A percentile compares a stretch with the other conserved stretches of the same genome.
phyloP scores from a whole-genome alignment of 2,329 filamentous ascomycete species.

The Calonectria hawksworthii region DNA sequence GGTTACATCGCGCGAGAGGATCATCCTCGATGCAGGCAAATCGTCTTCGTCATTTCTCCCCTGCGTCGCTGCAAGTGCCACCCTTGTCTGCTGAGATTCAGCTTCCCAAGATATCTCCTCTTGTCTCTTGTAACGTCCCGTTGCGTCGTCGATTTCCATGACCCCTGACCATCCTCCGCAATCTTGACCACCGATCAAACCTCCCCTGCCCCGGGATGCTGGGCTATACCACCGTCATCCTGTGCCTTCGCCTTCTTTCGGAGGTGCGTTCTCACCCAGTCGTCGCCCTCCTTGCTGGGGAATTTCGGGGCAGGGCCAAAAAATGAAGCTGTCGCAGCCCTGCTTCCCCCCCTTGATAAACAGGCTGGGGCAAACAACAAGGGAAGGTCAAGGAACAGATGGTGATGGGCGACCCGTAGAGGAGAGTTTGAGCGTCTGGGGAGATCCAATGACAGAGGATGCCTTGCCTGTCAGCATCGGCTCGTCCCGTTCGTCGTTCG shows the following conservation, averaged over 20 bases:
- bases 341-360: conserved; percentile 19
- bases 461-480: conserved; percentile 40
- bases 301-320: not conserved
- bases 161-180: conserved; percentile 31
- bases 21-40: conserved; percentile 31
- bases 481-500: conserved; percentile 45
- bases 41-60: conserved; percentile 36
- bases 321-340: not conserved
- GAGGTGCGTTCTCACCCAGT: conserved; percentile 5
- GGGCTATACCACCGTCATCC: conserved; percentile 16
- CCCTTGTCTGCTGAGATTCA: conserved; percentile 23
- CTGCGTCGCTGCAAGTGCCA: conserved; percentile 23
- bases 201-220: not conserved
- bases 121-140: conserved; percentile 40
- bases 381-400: conserved; percentile 31
- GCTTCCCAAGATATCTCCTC: conserved; percentile 33
- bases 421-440: conserved; percentile 36
- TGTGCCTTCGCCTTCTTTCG: conserved; percentile 18
- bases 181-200: conserved; percentile 38
- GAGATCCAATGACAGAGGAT: conserved; percentile 29
- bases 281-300: conserved; percentile 9
- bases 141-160: conserved; percentile 32
- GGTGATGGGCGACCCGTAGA: conserved; percentile 33
- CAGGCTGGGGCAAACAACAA: not conserved
- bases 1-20: conserved; percentile 42